Evolutionary conservation across 768 basidiomycete species (phyloP), one percentile per base, ranked within the genome.

Genomic region (Phlebiopsis gigantea): DNA sequence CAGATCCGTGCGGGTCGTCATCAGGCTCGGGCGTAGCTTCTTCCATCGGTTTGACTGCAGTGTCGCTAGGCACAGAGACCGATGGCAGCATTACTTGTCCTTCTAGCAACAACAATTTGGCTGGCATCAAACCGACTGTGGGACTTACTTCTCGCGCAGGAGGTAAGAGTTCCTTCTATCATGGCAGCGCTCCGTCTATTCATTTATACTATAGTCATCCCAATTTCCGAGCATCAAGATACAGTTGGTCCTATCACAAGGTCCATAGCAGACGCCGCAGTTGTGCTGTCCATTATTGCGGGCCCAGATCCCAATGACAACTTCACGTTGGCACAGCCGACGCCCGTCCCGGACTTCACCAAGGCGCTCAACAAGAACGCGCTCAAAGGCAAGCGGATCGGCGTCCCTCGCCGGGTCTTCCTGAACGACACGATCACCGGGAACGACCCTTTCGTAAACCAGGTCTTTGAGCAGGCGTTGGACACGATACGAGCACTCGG

Each of bases 1-100:
- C 69, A 14, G 65, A 77, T 53, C 73, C 78, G 5, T 71, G 78
- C 57, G 82, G 83, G 1, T 83, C 80, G 1, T 82, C 81, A 0
- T 77, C 81, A 6, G 84, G 84, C 1, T 81, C 81, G n/a, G 84
- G 75, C 2, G 72, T 75, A 25, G 65, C 73, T 4, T 59, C 69
- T 5, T 63, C 79, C 8, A 61, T 80, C 29, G 78, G 79, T 15
- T 71, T 81, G 26, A 71, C 72, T 2, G 68, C 77, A 0, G 77
- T 62, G 9, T 61, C 75, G 14, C 68, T 81, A 22, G 79, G 80
- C 12, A 72, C 75, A 0, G 79, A 80, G 62, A 80, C 75, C 6
- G 72, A 76, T 49, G 79, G 81, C n/a, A 76, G 75, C 14, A 80
- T 80, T 56, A 65, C 74, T 30, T 74, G 67, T 14, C 80, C 79